Base-by-base conservation (phyloP, 495 filamentous ascomycete genomes). In the Trichocladium uniseriatum region DNA sequence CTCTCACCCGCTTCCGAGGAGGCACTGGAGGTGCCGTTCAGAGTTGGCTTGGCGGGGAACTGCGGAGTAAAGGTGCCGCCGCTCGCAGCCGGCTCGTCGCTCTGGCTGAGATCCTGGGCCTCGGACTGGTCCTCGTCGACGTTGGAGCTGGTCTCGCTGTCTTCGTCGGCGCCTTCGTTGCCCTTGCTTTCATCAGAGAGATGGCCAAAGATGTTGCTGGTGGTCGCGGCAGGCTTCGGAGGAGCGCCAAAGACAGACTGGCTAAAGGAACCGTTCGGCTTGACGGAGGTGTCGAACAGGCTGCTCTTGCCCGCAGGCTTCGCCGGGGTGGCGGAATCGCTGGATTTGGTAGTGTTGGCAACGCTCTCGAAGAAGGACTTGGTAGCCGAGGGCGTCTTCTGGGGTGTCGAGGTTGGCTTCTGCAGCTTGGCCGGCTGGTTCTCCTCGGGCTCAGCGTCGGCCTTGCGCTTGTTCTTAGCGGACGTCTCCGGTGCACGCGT, bases 171-270 rank as follows among this genome's bases (percentile, higher is more conserved):
- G 27, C 67, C 62, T 38, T 73, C 67, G 35, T 70, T 64, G 20
- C 66, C 68, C 49, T 66, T 70, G 31, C 71, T 78, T 13, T 66
- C 68, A 31, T 75, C 77, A 2, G 79, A 80, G 31, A 83, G 65
- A 48, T 82, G 75, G 43, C 79, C 73, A 48, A 85, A 85, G 20
- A 83, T 81, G 51, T 83, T 84, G 32, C 40, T 11, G 1, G 54
- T 35, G n/a, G 53, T 10, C 16, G 58, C 43, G 21, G 57, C 43
- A 32, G 55, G 18, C 52, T 61, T 63, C 10, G 55, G 14, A 1
- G 38, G 18, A 38, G 52, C 20, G n/a, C 57, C 62, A 28, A 68
- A 61, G 24, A 68, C 40, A 1, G 65, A 65, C 27, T 39, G 52
- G 16, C 52, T 50, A 13, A 47, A 24, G 27, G 51, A 46, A 5